Evolutionary conservation across 495 filamentous ascomycete species (phyloP), one percentile per base, ranked within the genome.

Genomic region (Trichoderma asperelloides): DNA sequence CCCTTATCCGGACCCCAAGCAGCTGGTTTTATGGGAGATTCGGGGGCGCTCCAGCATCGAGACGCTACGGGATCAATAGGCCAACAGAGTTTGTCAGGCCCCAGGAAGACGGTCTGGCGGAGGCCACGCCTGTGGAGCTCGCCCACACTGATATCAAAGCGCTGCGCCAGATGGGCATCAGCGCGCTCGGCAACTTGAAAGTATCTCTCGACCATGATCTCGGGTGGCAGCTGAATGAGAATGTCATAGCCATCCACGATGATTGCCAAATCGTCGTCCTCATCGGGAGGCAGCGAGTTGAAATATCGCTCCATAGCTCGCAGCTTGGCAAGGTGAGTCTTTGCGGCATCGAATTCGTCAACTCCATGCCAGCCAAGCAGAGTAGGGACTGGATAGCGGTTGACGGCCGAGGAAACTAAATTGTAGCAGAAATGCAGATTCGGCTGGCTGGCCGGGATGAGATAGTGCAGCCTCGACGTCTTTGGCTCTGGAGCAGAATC

Each of bases 1-100:
- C 72, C 70, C 8, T 60, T 68, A 5, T 68, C 41, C 3, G 68
- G 68, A 5, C 72, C 72, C 66, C 69, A 72, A 7, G 71, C 67
- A 28, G 57, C 63, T 33, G 65, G 68, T 12, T 70, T 67, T 8
- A 72, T n/a, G 11, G 71, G 64, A 30, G 72, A 64, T 21, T 37
- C 30, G 1, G 72, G 72, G 16, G 70, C 69, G 2, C 65, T 69
- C 70, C 68, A 72, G 55, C 72, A 74, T 1, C 66, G 69, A 13
- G 67, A 21, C 28, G 68, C 68, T 15, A 45, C 45, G 21, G 27
- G 27, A 23, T 68, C 65, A 2, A 37, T 65, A 1, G 72, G 72
- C 70, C 70, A 74, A 64, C 72, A 74, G 40, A 72, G 39, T 62
- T 74, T 74, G 41, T 74, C 72, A 0, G 68, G 66, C 18, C 70